Percentiles rank a stretch among this genome's conserved stretches.
Conservation (phyloP, 2,329 filamentous ascomycete genomes). For the Cryphonectria radicalis region DNA sequence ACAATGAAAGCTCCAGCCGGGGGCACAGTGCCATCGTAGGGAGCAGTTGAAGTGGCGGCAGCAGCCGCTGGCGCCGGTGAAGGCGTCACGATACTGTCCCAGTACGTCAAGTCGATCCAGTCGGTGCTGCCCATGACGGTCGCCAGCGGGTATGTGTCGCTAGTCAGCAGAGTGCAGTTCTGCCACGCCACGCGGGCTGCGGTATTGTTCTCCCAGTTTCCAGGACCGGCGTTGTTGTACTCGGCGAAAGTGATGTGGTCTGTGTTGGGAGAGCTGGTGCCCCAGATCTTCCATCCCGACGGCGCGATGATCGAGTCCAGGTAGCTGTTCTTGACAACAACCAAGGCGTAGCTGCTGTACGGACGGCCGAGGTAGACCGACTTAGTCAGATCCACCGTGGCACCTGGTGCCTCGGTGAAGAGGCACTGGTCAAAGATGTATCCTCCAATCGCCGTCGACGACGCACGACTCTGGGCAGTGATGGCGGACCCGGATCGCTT, state of each 20-base stretch:
- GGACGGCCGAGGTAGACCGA: slow-evolving; percentile 57
- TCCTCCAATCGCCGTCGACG: slow-evolving; percentile 50
- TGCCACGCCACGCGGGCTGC: slow-evolving; percentile 33
- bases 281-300: slow-evolving; percentile 57
- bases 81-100: slow-evolving; percentile 33
- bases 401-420: slow-evolving; percentile 55
- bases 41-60: slow-evolving; percentile 27
- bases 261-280: slow-evolving; percentile 40
- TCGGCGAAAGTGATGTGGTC: slow-evolving; percentile 56
- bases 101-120: slow-evolving; percentile 37
- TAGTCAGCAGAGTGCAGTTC: slow-evolving; percentile 33
- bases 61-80: slow-evolving; percentile 26
- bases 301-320: slow-evolving; percentile 55
- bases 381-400: slow-evolving; percentile 36
- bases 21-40: slow-evolving; percentile 36
- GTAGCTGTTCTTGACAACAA: slow-evolving; percentile 53
- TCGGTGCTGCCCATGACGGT: slow-evolving; percentile 34
- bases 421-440: slow-evolving; percentile 41
- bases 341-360: slow-evolving; percentile 55
- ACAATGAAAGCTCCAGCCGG: slow-evolving; percentile 40
- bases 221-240: slow-evolving; percentile 56
- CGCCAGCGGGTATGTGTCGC: slow-evolving; percentile 33
- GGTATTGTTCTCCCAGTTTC: slow-evolving; percentile 36
- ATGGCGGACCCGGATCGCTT: slow-evolving; percentile 40
- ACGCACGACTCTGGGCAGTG: slow-evolving; percentile 49